phyloP scores from a whole-genome alignment of 1,139 yeast species.

The Casaregolazyma lundiana region DNA sequence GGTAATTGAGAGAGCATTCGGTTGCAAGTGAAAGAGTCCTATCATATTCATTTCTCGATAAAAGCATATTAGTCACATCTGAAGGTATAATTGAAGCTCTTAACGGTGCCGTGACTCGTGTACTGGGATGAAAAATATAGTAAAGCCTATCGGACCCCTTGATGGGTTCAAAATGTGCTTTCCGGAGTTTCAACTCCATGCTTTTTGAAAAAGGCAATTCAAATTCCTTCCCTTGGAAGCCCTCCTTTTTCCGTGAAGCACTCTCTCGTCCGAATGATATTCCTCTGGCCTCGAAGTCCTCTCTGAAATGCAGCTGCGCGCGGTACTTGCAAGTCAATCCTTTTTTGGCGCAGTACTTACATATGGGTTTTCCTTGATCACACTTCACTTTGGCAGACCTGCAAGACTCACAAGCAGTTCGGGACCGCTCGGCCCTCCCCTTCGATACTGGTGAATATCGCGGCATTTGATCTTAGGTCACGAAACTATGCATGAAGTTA shows the following conservation, averaged over 20 bases:
- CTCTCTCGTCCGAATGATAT: neutral
- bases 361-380: neutral
- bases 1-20: neutral
- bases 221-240: neutral
- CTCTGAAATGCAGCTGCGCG: neutral
- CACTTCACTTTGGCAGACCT: neutral
- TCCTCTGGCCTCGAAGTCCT: neutral
- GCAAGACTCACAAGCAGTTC: neutral
- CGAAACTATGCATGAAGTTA: no score
- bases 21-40: neutral
- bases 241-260: neutral
- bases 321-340: neutral
- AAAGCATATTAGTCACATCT: neutral
- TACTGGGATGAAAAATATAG: neutral
- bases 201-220: neutral
- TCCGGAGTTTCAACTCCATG: neutral
- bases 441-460: neutral
- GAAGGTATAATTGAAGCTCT: neutral
- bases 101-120: neutral
- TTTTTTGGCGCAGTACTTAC: neutral
- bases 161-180: neutral
- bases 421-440: neutral
- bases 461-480: neutral
- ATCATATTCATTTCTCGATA: neutral
- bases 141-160: neutral